These are phyloP conservation scores for Aspergillus sclerotiicarbonarius DNA, from an alignment of 495 filamentous ascomycete genomes.

Conservation along the genomic window DNA sequence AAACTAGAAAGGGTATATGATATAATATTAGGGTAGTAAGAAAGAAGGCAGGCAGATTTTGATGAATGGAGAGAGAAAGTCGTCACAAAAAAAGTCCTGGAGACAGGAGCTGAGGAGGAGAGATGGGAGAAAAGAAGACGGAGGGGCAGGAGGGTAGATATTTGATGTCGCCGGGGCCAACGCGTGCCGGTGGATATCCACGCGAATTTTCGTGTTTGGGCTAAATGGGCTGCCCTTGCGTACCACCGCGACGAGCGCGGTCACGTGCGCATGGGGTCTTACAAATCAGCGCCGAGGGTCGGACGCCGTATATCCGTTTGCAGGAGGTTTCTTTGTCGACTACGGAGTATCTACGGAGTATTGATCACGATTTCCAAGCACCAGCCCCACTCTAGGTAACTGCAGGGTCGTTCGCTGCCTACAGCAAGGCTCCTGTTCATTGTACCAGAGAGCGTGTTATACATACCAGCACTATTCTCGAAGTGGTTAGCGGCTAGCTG, in stretches of 20 bases:
- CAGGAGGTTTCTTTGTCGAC: too few relatives aligned
- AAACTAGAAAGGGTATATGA: conserved; percentile 14
- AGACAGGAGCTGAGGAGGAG: conserved; percentile 23
- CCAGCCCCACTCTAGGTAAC: too few relatives aligned
- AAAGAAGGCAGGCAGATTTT: conserved; percentile 8
- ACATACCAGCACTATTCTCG: too few relatives aligned
- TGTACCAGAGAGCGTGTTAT: too few relatives aligned
- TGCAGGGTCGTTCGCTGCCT: too few relatives aligned
- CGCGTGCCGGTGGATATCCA: conserved; percentile 34
- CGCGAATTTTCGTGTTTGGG: conserved; percentile 45
- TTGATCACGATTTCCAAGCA: too few relatives aligned
- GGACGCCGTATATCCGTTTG: too few relatives aligned
- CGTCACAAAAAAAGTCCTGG: conserved; percentile 14
- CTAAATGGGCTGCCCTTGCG: conserved; percentile 30
- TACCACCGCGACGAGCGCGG: background rate
- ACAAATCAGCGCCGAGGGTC: background rate
- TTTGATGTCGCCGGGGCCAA: conserved; percentile 38
- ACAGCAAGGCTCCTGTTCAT: too few relatives aligned
- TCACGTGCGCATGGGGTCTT: background rate
- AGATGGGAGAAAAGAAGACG: conserved; percentile 30
- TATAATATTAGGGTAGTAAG: conserved; percentile 17
- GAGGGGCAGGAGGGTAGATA: conserved; percentile 40
- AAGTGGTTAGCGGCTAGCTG: too few relatives aligned
- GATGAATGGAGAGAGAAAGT: conserved; percentile 14
- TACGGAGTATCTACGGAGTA: too few relatives aligned